A percentile compares a stretch with the other conserved stretches of the same genome.
These are phyloP conservation scores for Penicillium sp. DNA, from an alignment of 2,329 filamentous ascomycete genomes.

Conservation along the genomic window DNA sequence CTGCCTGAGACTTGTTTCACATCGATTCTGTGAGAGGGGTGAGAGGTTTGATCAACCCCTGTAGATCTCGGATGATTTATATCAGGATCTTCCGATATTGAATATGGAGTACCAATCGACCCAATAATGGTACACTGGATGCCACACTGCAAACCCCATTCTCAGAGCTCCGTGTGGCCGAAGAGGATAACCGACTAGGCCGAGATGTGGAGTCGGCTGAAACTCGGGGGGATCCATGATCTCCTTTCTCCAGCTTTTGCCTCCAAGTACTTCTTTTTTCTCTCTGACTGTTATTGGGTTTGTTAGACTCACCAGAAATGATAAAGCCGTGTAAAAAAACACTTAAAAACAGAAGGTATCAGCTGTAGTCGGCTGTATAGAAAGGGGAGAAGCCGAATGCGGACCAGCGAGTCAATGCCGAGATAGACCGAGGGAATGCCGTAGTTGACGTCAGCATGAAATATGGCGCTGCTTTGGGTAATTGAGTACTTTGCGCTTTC, in stretches of 20 bases:
- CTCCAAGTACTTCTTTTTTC: too few relatives aligned
- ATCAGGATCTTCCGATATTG: not conserved
- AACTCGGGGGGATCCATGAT: slow-evolving; percentile 11
- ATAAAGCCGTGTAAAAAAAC: too few relatives aligned
- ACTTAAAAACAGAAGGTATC: too few relatives aligned
- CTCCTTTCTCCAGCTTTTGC: not conserved
- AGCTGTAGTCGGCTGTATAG: too few relatives aligned
- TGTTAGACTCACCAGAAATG: too few relatives aligned
- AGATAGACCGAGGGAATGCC: not conserved
- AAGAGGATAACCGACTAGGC: slow-evolving; percentile 34
- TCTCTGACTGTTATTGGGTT: too few relatives aligned
- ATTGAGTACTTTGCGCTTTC: not conserved
- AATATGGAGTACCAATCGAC: not conserved
- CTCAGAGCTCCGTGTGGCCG: slow-evolving; percentile 37
- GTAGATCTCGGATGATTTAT: not conserved
- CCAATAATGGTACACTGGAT: not conserved
- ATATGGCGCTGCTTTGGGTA: not conserved
- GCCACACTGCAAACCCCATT: not conserved
- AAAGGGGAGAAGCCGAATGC: not conserved
- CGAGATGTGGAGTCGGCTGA: slow-evolving; percentile 25
- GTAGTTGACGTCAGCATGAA: slow-evolving; percentile 6
- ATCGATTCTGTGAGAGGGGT: not conserved
- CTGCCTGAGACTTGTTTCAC: not conserved
- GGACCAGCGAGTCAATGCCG: not conserved
- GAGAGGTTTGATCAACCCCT: not conserved